A percentile compares a stretch with the other conserved stretches of the same genome.
Evolutionary conservation across 2,329 filamentous ascomycete genomes (phyloP).

Genomic region (Apiospora malaysiana): DNA sequence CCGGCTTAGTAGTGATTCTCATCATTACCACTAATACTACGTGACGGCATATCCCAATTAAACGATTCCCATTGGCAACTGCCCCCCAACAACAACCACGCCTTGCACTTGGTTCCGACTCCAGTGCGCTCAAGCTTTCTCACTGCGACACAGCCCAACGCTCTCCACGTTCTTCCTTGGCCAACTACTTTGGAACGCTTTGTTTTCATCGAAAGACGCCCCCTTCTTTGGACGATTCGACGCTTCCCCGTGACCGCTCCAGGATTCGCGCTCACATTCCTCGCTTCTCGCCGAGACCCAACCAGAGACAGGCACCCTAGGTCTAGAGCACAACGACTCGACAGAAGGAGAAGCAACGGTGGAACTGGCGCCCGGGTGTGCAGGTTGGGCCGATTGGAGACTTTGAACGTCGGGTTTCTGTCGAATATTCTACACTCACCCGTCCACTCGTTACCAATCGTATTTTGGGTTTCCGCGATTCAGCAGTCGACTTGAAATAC

Average conservation of each 20-base stretch:
- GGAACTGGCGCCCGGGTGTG: constrained; percentile 10
- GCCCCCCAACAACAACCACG: not conserved
- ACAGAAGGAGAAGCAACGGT: not conserved
- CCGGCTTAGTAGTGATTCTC: not conserved
- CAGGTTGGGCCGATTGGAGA: constrained; percentile 10
- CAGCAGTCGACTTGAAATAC: not conserved
- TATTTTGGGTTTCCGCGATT: not conserved
- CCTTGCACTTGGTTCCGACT: not conserved
- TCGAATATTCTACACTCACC: not conserved
- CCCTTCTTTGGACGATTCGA: not conserved
- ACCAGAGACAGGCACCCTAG: not conserved
- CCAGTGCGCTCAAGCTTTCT: not conserved
- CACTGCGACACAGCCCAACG: not conserved
- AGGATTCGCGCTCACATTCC: constrained; percentile 12
- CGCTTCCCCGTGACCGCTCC: not conserved
- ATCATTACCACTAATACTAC: constrained; percentile 17
- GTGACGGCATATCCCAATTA: constrained; percentile 21
- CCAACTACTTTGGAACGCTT: not conserved
- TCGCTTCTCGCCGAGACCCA: constrained; percentile 7
- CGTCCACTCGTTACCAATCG: constrained; percentile 2
- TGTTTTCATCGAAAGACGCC: not conserved
- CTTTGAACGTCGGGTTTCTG: not conserved
- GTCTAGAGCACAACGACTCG: not conserved
- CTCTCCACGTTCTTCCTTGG: not conserved
- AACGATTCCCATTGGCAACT: not conserved